Evolutionary conservation across 352 stramenopile species (phyloP).

Genomic region (Phytopythium oedochilum): DNA sequence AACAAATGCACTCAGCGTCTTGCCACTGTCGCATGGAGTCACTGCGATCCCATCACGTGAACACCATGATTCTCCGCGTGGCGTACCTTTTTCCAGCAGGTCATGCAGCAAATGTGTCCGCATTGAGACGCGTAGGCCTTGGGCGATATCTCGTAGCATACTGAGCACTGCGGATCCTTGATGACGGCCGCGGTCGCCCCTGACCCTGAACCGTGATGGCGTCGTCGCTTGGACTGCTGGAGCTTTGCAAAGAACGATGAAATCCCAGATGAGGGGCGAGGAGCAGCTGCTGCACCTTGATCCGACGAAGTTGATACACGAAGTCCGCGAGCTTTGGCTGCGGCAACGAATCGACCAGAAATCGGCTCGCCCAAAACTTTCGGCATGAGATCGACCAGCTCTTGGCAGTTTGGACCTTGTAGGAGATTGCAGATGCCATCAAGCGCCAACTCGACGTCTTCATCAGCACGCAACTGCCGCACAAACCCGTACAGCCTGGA

Average conservation of each 20-base stretch:
- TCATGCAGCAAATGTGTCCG: conserved; percentile 79
- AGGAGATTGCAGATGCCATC: conserved; percentile 51
- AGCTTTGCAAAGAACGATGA: conserved; percentile 64
- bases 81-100: conserved; percentile 81
- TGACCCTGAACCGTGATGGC: conserved; percentile 15
- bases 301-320: conserved; percentile 10
- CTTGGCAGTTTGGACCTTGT: conserved; percentile 24
- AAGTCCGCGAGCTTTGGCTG: conserved; percentile 31
- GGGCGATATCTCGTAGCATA: conserved; percentile 78
- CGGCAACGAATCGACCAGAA: conserved; percentile 38
- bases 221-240: conserved; percentile 59
- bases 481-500: conserved; percentile 55
- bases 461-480: conserved; percentile 35
- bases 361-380: conserved; percentile 51
- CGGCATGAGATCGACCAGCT: conserved; percentile 60
- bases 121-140: conserved; percentile 77
- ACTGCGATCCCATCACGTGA: neutral
- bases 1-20: neutral
- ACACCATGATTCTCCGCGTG: neutral
- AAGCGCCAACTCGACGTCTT: conserved; percentile 38
- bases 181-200: conserved; percentile 43
- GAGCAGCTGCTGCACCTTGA: neutral
- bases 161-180: conserved; percentile 75
- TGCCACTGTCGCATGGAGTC: neutral
- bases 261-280: conserved; percentile 10